These are phyloP conservation scores for Lentinula raphanica DNA, from an alignment of 768 basidiomycete species.

Conservation along the genomic window DNA sequence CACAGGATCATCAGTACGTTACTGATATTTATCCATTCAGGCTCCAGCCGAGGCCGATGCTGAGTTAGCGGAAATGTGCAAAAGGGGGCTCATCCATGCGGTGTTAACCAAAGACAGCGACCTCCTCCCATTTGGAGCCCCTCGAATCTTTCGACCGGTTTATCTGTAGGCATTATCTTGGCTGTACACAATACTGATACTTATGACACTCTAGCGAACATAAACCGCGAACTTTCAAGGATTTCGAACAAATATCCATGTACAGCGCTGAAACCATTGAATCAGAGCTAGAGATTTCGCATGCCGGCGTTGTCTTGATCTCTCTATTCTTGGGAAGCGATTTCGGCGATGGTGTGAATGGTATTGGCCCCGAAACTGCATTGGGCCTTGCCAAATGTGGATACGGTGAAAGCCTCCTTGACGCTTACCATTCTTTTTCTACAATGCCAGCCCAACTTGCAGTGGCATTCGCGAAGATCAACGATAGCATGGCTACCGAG, in stretches of 20 bases:
- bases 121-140: conserved; percentile 60
- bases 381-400: background rate
- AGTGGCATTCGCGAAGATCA: background rate
- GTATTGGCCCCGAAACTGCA: background rate
- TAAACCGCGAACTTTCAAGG: background rate
- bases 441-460: background rate
- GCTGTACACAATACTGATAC: no score
- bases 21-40: background rate
- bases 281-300: conserved; percentile 34
- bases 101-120: conserved; percentile 68
- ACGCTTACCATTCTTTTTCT: background rate
- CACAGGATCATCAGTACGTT: background rate
- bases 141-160: conserved; percentile 36
- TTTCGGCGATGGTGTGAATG: no score
- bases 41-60: conserved; percentile 59
- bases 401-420: background rate
- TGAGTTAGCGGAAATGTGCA: conserved; percentile 58
- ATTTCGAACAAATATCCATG: background rate
- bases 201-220: no score
- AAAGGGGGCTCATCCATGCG: conserved; percentile 53
- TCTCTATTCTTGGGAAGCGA: conserved; percentile 60
- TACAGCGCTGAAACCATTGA: background rate
- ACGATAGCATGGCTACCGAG: background rate
- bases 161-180: background rate
- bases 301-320: conserved; percentile 49